phyloP scores from a whole-genome alignment of 352 stramenopile genomes.

The Phytophthora pseudosyringae region DNA sequence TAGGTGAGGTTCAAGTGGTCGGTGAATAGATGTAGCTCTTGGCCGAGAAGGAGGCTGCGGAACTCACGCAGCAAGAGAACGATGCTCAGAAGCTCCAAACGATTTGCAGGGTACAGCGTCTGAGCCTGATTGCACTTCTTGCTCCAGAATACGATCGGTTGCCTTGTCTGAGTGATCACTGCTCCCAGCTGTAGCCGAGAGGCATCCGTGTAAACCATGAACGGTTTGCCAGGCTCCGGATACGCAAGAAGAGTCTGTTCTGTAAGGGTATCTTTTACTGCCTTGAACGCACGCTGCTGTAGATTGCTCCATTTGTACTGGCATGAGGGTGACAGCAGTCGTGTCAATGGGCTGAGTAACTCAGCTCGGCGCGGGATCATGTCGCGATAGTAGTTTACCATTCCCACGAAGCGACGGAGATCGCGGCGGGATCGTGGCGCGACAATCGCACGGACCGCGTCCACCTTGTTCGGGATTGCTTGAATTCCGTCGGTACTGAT shows the following conservation, averaged over 20 bases:
- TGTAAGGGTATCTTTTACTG: not conserved
- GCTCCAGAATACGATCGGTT: not conserved
- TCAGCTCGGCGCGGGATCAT: not conserved
- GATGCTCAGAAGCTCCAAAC: slow-evolving; percentile 1
- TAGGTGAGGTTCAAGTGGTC: slow-evolving; percentile 16
- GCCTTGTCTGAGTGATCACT: not conserved
- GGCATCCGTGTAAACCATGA: not conserved
- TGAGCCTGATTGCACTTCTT: slow-evolving; percentile 5
- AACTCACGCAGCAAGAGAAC: not conserved
- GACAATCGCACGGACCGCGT: not conserved
- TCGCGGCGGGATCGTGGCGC: not conserved
- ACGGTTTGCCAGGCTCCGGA: not conserved
- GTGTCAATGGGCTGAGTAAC: not conserved
- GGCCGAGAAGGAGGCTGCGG: not conserved
- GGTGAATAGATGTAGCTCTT: not conserved
- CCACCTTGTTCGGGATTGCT: not conserved
- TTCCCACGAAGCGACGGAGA: not conserved
- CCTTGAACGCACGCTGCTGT: not conserved
- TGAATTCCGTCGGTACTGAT: not conserved
- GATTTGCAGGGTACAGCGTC: not conserved
- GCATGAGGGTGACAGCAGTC: not conserved
- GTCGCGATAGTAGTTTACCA: not conserved
- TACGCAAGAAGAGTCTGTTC: not conserved
- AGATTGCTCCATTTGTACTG: not conserved
- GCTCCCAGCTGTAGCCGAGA: not conserved